A percentile compares a stretch with the other conserved stretches of the same genome.
Conservation (phyloP, 352 stramenopile species). For the Aphanomyces euteiches region DNA sequence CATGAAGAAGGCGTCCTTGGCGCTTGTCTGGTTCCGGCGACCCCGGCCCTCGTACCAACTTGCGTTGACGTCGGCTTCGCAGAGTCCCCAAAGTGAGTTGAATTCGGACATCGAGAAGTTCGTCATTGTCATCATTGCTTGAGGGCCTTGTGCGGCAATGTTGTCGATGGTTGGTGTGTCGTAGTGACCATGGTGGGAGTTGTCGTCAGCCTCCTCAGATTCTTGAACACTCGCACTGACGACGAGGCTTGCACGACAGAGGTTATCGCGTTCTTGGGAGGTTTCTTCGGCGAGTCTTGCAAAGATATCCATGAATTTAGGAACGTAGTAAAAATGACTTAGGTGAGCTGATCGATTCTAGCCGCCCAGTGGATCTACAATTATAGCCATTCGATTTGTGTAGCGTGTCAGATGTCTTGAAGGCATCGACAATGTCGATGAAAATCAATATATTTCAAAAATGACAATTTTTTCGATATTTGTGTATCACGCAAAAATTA, state of each 20-base stretch:
- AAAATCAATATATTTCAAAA: too few species aligned
- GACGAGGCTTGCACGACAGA: neutral
- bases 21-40: neutral
- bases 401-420: too few species aligned
- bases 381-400: too few species aligned
- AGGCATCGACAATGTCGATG: too few species aligned
- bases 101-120: conserved; percentile 14
- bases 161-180: neutral
- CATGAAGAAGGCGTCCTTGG: conserved; percentile 14
- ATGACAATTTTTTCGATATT: too few species aligned
- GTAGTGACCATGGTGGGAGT: neutral
- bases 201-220: neutral
- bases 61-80: neutral
- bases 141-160: neutral
- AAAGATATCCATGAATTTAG: too few species aligned
- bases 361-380: too few species aligned
- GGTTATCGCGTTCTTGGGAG: neutral
- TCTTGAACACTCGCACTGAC: neutral
- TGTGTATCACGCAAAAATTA: too few species aligned
- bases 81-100: neutral
- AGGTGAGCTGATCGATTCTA: too few species aligned
- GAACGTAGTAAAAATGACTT: too few species aligned
- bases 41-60: conserved; percentile 14
- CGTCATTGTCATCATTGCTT: neutral
- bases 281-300: too few species aligned